Base-by-base conservation (phyloP, 345 rosid genomes). In the Zanthoxylum bungeanum region DNA sequence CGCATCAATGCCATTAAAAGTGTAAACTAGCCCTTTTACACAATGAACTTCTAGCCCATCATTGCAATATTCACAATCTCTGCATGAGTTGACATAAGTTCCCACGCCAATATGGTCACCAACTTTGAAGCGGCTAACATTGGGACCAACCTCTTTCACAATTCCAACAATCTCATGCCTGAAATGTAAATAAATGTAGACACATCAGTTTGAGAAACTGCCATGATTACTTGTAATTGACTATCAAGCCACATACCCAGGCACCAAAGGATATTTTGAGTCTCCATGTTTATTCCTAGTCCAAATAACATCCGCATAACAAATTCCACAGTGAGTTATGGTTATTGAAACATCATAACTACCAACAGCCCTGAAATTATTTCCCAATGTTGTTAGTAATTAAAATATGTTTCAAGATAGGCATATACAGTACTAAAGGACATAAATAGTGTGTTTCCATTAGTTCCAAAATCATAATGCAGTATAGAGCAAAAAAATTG, bases 81-180 rank as follows among this genome's bases (percentile, higher is more conserved):
- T 83, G 72, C 98, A 95, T 0, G 97, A 89, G 78, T 86, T 86
- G 64, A 95, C 94, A 78, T 77, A 92, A 39, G 98, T 91, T 50
- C 99, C 99, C 62, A 95, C 96, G 30, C 99, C 98, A 64, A 88
- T 91, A 71, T 74, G 92, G 71, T 95, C 98, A 8, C 98, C 97
- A 31, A 81, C 82, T 80, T 89, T 87, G 87, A 92, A 80, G 27
- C 78, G 55, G 19, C 39, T 46, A 67, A 89, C 99, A 82, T 75
- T 84, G 17, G 87, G 77, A 51, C 99, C 98, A 37, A 95, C 89
- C 81, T 91, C 89, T 61, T 66, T 84, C 60, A 95, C 98, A 62
- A 88, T 67, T 57, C 99, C 98, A 78, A 80, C 85, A 80, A 91
- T 92, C 81, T 94, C 97, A 77, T 92, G 98, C 61, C 99, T 94